phyloP scores from a whole-genome alignment of 1,284 basidiomycete species.

The Waitea zeae region DNA sequence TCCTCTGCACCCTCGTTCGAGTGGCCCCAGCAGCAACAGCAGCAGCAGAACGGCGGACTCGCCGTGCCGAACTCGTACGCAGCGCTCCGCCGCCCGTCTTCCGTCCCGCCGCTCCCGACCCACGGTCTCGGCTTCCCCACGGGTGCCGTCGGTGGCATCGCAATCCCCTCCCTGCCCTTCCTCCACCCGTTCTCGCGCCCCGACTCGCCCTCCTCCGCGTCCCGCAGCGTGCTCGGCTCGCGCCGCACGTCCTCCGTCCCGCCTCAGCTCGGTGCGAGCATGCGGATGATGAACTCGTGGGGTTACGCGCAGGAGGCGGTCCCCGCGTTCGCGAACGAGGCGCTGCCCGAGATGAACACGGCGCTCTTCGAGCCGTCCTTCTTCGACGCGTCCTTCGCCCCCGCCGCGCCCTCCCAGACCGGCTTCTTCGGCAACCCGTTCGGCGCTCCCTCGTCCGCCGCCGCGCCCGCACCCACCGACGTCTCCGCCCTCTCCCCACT shows the following conservation, averaged over 20 bases:
- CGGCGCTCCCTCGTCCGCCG: slow-evolving; percentile 10
- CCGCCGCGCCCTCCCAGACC: slow-evolving; percentile 13
- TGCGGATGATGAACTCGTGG: slow-evolving; percentile 6
- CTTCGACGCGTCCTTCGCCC: slow-evolving; percentile 23
- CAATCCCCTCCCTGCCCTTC: slow-evolving; percentile 23
- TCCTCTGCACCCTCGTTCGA: slow-evolving; percentile 5
- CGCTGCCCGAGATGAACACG: slow-evolving; percentile 32
- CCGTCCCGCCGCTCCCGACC: slow-evolving; percentile 30
- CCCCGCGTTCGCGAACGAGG: slow-evolving; percentile 10
- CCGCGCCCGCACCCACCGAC: background rate
- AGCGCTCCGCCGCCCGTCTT: slow-evolving; percentile 37
- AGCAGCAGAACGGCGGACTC: slow-evolving; percentile 1
- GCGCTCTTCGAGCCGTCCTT: slow-evolving; percentile 31
- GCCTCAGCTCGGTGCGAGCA: slow-evolving; percentile 6
- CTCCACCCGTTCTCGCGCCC: slow-evolving; percentile 16
- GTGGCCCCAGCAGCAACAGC: slow-evolving; percentile 3
- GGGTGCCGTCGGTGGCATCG: slow-evolving; percentile 14
- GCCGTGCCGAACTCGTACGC: slow-evolving; percentile 10
- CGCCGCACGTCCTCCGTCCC: slow-evolving; percentile 24
- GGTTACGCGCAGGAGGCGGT: background rate
- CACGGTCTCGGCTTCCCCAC: slow-evolving; percentile 9
- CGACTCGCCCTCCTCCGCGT: slow-evolving; percentile 24
- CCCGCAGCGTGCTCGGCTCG: slow-evolving; percentile 19
- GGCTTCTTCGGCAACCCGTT: slow-evolving; percentile 6
- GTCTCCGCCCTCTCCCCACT: slow-evolving; percentile 2